These are phyloP conservation scores for Pythium graminicola DNA, from an alignment of 352 stramenopile species.

Conservation along the genomic window DNA sequence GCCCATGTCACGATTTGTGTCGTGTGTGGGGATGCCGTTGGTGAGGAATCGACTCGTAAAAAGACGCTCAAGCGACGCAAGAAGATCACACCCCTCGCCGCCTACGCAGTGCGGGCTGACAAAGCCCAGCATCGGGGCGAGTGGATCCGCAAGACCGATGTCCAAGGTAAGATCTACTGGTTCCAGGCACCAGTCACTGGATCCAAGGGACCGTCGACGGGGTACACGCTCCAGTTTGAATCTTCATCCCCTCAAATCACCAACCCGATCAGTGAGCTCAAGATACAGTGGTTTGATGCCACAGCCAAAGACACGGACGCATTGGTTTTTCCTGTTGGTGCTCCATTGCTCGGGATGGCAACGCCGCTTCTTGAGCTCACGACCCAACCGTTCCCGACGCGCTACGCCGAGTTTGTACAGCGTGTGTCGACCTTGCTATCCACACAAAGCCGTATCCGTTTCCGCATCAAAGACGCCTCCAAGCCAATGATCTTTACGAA, in stretches of 20 bases:
- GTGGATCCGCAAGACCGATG: slow-evolving; percentile 23
- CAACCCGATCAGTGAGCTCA: neutral
- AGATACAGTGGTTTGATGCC: slow-evolving; percentile 1
- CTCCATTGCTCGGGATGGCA: neutral
- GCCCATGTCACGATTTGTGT: slow-evolving; percentile 4
- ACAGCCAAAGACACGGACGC: neutral
- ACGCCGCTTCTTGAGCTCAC: neutral
- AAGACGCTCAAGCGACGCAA: slow-evolving; percentile 12
- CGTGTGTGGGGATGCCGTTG: slow-evolving; percentile 5
- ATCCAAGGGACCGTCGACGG: neutral
- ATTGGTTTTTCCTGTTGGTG: neutral
- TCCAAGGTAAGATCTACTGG: slow-evolving; percentile 23
- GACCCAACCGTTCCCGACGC: slow-evolving; percentile 9
- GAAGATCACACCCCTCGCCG: neutral
- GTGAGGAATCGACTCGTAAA: slow-evolving; percentile 3
- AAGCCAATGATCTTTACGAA: neutral
- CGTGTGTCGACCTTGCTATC: slow-evolving; percentile 4
- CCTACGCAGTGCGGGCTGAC: neutral
- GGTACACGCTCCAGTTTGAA: neutral
- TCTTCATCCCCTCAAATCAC: neutral
- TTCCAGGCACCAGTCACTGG: slow-evolving; percentile 1
- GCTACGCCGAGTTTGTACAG: slow-evolving; percentile 16
- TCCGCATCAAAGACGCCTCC: slow-evolving; percentile 5
- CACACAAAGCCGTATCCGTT: neutral
- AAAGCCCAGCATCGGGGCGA: slow-evolving; percentile 9